Base-by-base conservation (phyloP, 352 stramenopile genomes). In the Globisporangium camurandrum region DNA sequence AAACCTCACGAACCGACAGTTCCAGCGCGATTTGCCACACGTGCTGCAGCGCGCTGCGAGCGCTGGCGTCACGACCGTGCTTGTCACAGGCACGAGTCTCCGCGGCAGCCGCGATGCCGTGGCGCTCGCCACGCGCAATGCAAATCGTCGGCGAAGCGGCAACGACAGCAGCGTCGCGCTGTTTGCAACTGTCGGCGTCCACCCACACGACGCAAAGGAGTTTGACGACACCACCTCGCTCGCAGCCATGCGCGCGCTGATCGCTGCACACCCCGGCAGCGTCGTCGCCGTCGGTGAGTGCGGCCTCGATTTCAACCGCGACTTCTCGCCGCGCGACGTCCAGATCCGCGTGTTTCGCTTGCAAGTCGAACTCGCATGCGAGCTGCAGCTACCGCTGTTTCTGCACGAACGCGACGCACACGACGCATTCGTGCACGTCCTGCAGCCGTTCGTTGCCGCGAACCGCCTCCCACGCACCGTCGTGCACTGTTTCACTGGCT, bases 251-350 rank as follows among this genome's bases (percentile, higher is more conserved):
- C 59, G 66, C 0, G 52, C 61, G 31, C 23, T 89, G 14, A 74
- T 80, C 24, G 28, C 51, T 24, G 26, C 54, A 36, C 59, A 84
- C 39, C 56, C 55, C 7, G 65, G 67, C 31, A 72, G 79, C 41
- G 83, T 97, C 27, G 83, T 89, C 28, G 95, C 95, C 14, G 73
- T 98, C 22, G 95, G 95, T 40, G 95, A 98, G 66, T 97, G 88
- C 55, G 95, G 94, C 37, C 69, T 98, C 16, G 94, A 98, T 66
- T 98, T 98, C 58, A 97, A 97, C 69, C 84, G 93, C 28, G 70
- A 98, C 50, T 99, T 97, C 73, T 96, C 80, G 51, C 62, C 74
- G 12, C 89, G 90, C 39, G 86, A 97, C 38, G 73, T 77, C 30
- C 93, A 98, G 60, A 48, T 89, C 45, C 59, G 78, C 10, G 85